Percentiles rank a stretch among this genome's conserved stretches.
These are phyloP conservation scores for Musa schizocarpa DNA, from an alignment of 176 grass and related monocot species.

Conservation along the genomic window DNA sequence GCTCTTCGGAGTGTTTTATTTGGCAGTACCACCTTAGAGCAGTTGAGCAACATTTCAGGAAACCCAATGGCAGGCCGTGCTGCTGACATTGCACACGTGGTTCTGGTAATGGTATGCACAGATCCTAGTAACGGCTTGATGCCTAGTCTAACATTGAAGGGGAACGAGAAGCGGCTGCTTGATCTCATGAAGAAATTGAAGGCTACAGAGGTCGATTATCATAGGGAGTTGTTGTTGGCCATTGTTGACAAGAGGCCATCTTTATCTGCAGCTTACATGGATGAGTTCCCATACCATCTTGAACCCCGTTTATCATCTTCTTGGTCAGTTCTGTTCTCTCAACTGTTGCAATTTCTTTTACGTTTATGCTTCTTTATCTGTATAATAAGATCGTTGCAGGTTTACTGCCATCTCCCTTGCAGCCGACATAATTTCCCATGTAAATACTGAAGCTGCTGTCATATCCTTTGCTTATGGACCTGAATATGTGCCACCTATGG, in stretches of 20 bases:
- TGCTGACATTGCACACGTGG: slow-evolving; percentile 66
- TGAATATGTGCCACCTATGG: slow-evolving; percentile 31
- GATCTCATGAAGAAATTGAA: slow-evolving; percentile 88
- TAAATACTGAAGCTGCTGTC: slow-evolving; percentile 37
- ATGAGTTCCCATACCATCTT: slow-evolving; percentile 68
- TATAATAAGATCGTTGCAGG: slow-evolving; percentile 46
- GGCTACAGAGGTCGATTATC: slow-evolving; percentile 49
- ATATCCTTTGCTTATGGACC: slow-evolving; percentile 33
- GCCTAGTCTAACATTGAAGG: slow-evolving; percentile 56
- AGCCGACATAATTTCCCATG: slow-evolving; percentile 61
- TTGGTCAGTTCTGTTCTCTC: slow-evolving; percentile 50
- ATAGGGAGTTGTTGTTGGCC: slow-evolving; percentile 58
- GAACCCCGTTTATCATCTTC: slow-evolving; percentile 50
- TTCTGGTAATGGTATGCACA: slow-evolving; percentile 74
- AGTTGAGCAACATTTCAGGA: slow-evolving; percentile 66
- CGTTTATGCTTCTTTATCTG: slow-evolving; percentile 4
- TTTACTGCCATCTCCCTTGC: slow-evolving; percentile 71
- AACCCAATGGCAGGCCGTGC: slow-evolving; percentile 42
- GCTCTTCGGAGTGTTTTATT: slow-evolving; percentile 84
- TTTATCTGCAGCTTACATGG: slow-evolving; percentile 74
- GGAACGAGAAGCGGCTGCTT: slow-evolving; percentile 76
- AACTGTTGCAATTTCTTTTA: slow-evolving; percentile 16
- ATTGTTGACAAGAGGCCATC: slow-evolving; percentile 51
- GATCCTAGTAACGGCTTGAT: slow-evolving; percentile 88
- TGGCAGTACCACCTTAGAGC: slow-evolving; percentile 78